Evolutionary conservation across 805 yeast genomes (phyloP).

Genomic region (Kluyveromyces starmeri): DNA sequence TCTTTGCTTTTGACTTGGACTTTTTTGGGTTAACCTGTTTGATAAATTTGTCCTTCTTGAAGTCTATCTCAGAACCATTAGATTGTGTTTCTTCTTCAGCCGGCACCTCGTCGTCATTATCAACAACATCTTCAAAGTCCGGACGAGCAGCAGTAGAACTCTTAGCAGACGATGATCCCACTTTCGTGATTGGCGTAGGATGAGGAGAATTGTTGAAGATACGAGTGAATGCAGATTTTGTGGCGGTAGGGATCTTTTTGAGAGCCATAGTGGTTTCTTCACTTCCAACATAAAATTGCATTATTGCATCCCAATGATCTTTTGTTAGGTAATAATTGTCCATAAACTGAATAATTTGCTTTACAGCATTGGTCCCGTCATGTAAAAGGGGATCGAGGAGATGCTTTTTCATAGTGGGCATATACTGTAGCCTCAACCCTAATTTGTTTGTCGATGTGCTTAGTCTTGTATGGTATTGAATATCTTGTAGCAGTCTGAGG

Average conservation of each 20-base stretch:
- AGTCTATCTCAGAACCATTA: conserved; percentile 23
- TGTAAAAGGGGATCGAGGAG: conserved; percentile 50
- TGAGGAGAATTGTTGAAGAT: conserved; percentile 68
- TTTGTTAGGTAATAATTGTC: conserved; percentile 80
- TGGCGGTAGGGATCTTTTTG: conserved; percentile 65
- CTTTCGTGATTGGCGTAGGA: conserved; percentile 75
- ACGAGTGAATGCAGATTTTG: conserved; percentile 80
- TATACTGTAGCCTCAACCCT: conserved; percentile 68
- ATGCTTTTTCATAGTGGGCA: conserved; percentile 53
- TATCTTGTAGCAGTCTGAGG: conserved; percentile 69
- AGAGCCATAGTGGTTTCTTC: conserved; percentile 35
- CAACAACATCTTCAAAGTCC: conserved; percentile 31
- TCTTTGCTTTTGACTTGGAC: conserved; percentile 21
- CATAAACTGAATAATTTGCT: conserved; percentile 57
- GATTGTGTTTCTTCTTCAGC: conserved; percentile 22
- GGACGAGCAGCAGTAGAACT: conserved; percentile 18
- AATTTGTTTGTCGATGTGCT: conserved; percentile 66
- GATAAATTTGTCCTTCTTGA: conserved; percentile 31
- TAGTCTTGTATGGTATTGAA: conserved; percentile 80
- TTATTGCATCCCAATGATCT: conserved; percentile 84
- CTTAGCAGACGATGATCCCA: conserved; percentile 47
- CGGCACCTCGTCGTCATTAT: conserved; percentile 26
- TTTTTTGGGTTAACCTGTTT: conserved; percentile 25
- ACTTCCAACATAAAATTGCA: conserved; percentile 76
- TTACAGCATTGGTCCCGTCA: conserved; percentile 55